A percentile compares a stretch with the other conserved stretches of the same genome.
Conservation (phyloP, 2,329 filamentous ascomycete species). For the Colletotrichum camelliae region DNA sequence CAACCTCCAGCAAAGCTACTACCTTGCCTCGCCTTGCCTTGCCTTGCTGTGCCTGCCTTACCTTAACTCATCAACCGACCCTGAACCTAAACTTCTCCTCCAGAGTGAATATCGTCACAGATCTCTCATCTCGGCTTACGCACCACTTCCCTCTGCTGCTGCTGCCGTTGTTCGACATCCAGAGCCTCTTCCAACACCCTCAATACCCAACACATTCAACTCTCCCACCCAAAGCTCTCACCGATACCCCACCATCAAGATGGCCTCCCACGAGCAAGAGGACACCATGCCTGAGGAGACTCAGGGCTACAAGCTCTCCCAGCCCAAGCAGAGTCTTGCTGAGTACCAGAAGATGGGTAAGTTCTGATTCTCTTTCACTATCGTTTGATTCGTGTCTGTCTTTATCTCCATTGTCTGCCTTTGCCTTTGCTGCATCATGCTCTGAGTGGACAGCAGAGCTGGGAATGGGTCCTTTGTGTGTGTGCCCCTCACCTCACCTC, state of each 20-base stretch:
- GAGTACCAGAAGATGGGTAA: conserved; percentile 93
- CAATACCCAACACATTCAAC: not conserved
- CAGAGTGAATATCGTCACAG: conserved; percentile 16
- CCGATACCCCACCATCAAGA: conserved; percentile 48
- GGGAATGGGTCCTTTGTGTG: not conserved
- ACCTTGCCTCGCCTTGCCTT: not conserved
- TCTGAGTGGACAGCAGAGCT: not conserved
- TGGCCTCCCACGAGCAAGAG: conserved; percentile 69
- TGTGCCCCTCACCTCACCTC: not conserved
- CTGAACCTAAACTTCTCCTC: conserved; percentile 7
- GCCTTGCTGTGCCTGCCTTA: not conserved
- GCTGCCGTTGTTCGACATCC: not conserved
- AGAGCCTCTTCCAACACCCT: not conserved
- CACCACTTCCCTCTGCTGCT: not conserved
- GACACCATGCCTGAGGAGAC: conserved; percentile 88
- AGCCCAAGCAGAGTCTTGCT: conserved; percentile 94
- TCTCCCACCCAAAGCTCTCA: not conserved
- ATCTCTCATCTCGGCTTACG: not conserved
- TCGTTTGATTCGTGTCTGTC: not conserved
- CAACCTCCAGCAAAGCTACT: not conserved
- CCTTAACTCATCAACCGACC: conserved; percentile 1
- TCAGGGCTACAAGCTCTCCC: conserved; percentile 95
- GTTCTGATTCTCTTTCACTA: conserved; percentile 38
- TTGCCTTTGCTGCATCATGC: not conserved
- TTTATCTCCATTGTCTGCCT: not conserved